Evolutionary conservation across 1,139 yeast species (phyloP), one percentile per base, ranked within the genome.

Genomic region (Suhomyces choctaworum): DNA sequence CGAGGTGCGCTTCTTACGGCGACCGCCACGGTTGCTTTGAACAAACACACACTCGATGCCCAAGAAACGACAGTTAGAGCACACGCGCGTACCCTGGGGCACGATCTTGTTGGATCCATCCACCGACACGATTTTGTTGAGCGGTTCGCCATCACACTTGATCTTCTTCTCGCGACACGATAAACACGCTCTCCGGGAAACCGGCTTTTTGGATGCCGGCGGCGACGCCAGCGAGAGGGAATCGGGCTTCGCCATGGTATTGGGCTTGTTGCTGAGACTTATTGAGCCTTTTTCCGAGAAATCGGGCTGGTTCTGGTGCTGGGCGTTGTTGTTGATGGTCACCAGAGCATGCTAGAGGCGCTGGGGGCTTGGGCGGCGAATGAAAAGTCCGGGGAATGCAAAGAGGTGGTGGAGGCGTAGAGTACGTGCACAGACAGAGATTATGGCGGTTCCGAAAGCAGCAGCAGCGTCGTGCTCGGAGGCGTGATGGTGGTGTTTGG

Each of bases 111-210:
- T 43, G 34, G 38, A 31, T 25, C 50, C 51, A 27, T 50, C 49
- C 28, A 48, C 35, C 17, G 45, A 33, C 2, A 44, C 37, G 37
- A 54, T 33, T 39, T 60, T 29, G 49, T 51, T 34, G 31, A 58
- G 54, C n/a, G 63, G 51, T 44, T 76, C 81, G 6, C 84, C 84
- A 44, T 79, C 82, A 52, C 85, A 79, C 45, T 77, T 78, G 45
- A 78, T 69, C 48, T 79, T 79, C 60, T 77, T 77, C 44, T 77
- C 82, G 19, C 85, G 72, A 44, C 85, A 79, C 11, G 77, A 66
- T 12, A 79, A 59, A 50, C 85, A 79, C 0, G 85, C 84, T 28
- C 80, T 60, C 32, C 78, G 64, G 2, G 84, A 81, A 5, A 78
- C 84, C 16, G 55, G 56, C 4, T 59, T 45, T 29, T 51, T 37